Conservation (phyloP, 345 rosid genomes). For the Ceriops zippeliana region DNA sequence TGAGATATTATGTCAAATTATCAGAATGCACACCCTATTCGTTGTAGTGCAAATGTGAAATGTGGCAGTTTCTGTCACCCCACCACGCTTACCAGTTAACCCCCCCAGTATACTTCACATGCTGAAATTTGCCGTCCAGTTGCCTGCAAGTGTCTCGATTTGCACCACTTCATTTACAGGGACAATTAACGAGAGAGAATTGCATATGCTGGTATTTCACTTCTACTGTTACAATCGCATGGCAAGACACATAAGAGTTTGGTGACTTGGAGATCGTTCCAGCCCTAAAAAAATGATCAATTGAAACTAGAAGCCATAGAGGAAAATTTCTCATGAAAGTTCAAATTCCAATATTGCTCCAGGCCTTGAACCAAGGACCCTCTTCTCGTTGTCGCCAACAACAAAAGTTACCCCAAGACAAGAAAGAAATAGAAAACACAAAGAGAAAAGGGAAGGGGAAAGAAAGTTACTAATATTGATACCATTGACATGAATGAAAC, state of each 20-base stretch:
- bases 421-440: background rate
- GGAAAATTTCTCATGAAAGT: background rate
- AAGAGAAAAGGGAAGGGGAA: background rate
- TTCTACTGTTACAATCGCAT: background rate
- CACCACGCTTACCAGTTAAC: background rate
- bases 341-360: conserved; percentile 5
- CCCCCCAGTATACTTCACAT: too few species aligned
- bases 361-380: background rate
- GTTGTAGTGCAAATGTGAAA: background rate
- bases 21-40: conserved; percentile 2
- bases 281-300: background rate
- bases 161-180: background rate
- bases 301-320: background rate
- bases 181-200: background rate
- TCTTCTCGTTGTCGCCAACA: background rate
- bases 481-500: conserved; percentile 1
- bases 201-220: background rate
- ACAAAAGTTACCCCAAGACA: background rate
- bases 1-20: conserved; percentile 7
- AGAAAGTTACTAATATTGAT: background rate
- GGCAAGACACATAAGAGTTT: background rate
- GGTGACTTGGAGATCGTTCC: background rate
- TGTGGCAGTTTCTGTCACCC: conserved; percentile 9
- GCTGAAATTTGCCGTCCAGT: background rate
- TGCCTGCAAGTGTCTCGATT: background rate